Evolutionary conservation across 495 filamentous ascomycete genomes (phyloP).

Genomic region (Penicillium egyptiacum): DNA sequence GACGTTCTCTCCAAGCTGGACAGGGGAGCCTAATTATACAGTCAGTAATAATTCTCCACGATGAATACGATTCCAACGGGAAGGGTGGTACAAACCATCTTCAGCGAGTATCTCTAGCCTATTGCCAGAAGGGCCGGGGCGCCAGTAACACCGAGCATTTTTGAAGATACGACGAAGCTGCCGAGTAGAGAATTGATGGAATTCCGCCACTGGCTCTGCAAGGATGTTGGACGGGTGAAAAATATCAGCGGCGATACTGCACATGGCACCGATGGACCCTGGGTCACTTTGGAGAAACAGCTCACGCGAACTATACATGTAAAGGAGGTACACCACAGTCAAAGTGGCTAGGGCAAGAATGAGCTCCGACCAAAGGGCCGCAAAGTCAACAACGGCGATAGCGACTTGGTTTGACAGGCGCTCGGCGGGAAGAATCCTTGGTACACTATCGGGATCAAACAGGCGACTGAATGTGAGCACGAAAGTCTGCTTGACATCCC

Average conservation of each 20-base stretch:
- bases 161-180: slow-evolving; percentile 37
- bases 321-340: slow-evolving; percentile 31
- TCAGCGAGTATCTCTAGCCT: slow-evolving; percentile 38
- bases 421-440: slow-evolving; percentile 26
- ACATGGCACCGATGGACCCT: slow-evolving; percentile 45
- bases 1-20: slow-evolving; percentile 27
- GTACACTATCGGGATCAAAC: slow-evolving; percentile 34
- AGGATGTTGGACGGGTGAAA: slow-evolving; percentile 38
- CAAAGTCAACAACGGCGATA: slow-evolving; percentile 36
- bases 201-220: slow-evolving; percentile 30
- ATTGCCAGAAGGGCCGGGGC: slow-evolving; percentile 30
- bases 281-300: slow-evolving; percentile 44
- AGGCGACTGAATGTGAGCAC: slow-evolving; percentile 38
- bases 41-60: slow-evolving; percentile 9
- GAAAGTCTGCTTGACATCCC: slow-evolving; percentile 39
- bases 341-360: slow-evolving; percentile 31
- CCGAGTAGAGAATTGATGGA: slow-evolving; percentile 43
- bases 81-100: slow-evolving; percentile 28
- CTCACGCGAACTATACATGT: slow-evolving; percentile 32
- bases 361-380: slow-evolving; percentile 35
- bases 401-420: slow-evolving; percentile 33
- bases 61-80: not conserved
- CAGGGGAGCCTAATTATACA: slow-evolving; percentile 25
- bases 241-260: slow-evolving; percentile 41
- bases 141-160: slow-evolving; percentile 38